These are phyloP conservation scores for Dalbergia cultrata DNA, from an alignment of 306 rosid genomes.

Conservation along the genomic window DNA sequence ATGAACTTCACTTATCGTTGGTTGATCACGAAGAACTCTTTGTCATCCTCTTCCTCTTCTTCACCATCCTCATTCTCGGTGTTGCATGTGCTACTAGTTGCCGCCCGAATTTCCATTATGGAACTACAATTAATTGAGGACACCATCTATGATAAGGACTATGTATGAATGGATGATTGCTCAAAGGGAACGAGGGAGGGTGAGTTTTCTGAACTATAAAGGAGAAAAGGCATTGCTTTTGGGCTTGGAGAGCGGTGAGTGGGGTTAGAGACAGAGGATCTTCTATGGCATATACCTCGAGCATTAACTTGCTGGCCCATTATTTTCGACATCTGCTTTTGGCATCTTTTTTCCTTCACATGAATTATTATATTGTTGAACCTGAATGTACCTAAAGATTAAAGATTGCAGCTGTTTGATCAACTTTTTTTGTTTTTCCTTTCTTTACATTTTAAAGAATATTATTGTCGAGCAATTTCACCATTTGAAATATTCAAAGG, in stretches of 20 bases:
- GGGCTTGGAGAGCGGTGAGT: slow-evolving; percentile 38
- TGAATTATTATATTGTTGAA: slow-evolving; percentile 44
- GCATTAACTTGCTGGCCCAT: slow-evolving; percentile 68
- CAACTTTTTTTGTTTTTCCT: not conserved
- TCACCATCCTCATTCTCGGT: slow-evolving; percentile 35
- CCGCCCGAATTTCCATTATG: slow-evolving; percentile 38
- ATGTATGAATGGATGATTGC: slow-evolving; percentile 31
- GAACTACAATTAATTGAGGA: not conserved
- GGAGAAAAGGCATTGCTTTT: slow-evolving; percentile 41
- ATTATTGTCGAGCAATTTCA: not conserved
- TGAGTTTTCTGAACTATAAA: slow-evolving; percentile 47
- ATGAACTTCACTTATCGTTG: slow-evolving; percentile 49
- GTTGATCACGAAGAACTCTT: not conserved
- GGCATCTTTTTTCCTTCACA: slow-evolving; percentile 41
- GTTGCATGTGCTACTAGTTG: slow-evolving; percentile 7
- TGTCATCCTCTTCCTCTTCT: slow-evolving; percentile 47
- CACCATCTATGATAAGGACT: not conserved
- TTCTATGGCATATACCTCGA: slow-evolving; percentile 73
- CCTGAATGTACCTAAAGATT: slow-evolving; percentile 36
- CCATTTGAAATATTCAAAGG: not conserved
- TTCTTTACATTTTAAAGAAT: not conserved
- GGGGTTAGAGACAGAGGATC: slow-evolving; percentile 61
- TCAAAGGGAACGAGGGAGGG: slow-evolving; percentile 47
- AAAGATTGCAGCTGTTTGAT: not conserved
- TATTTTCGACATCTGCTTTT: slow-evolving; percentile 47